phyloP scores from a whole-genome alignment of 495 filamentous ascomycete genomes.

The Penicillium ochrochloron region DNA sequence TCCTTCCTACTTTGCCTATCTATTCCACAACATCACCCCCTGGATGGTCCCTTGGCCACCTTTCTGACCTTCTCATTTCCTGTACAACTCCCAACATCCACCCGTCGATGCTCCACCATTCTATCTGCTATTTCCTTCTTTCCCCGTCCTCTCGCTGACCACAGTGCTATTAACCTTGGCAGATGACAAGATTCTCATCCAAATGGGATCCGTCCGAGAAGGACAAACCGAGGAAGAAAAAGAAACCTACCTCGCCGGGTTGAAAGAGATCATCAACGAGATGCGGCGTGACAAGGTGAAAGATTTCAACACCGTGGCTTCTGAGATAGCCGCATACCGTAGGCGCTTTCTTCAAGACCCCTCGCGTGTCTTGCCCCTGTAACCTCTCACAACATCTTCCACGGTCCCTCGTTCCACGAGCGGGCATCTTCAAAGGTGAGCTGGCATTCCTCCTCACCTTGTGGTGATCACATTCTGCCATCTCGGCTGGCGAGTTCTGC shows the following conservation, averaged over 20 bases:
- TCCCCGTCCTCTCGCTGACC: constrained; percentile 63
- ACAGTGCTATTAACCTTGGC: constrained; percentile 53
- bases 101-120: not conserved
- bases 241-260: constrained; percentile 71
- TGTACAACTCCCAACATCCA: constrained; percentile 19
- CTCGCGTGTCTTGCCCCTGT: constrained; percentile 52
- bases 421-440: constrained; percentile 40
- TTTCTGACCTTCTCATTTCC: constrained; percentile 16
- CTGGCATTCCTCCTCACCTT: constrained; percentile 25
- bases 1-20: constrained; percentile 17
- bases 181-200: constrained; percentile 88
- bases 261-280: constrained; percentile 75
- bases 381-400: constrained; percentile 30
- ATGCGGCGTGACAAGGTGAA: constrained; percentile 74
- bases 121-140: constrained; percentile 24
- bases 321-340: constrained; percentile 83
- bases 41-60: constrained; percentile 14
- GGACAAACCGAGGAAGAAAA: constrained; percentile 71
- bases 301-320: constrained; percentile 80
- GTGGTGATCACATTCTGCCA: constrained; percentile 1
- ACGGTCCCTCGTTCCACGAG: not conserved
- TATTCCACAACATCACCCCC: constrained; percentile 18
- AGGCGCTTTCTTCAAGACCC: constrained; percentile 65
- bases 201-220: constrained; percentile 76
- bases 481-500: constrained; percentile 9